phyloP scores from a whole-genome alignment of 23 red algal species.

The Chondrus crispus region DNA sequence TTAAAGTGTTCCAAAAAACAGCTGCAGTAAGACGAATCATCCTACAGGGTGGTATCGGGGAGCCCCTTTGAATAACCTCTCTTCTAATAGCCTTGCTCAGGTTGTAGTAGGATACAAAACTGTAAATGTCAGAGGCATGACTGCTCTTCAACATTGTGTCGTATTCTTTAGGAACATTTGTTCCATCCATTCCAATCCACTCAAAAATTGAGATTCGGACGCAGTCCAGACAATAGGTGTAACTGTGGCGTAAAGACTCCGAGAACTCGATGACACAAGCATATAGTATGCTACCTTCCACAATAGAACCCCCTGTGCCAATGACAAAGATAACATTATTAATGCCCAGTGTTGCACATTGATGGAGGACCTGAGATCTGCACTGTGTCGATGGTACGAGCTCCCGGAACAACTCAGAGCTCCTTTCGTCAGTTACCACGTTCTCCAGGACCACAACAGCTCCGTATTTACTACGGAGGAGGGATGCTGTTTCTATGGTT shows the following conservation, averaged over 20 bases:
- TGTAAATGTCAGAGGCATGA: neutral
- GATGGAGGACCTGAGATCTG: neutral
- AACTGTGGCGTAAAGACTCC: neutral
- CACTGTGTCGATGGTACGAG: neutral
- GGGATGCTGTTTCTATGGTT: neutral
- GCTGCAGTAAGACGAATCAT: neutral
- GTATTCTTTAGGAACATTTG: neutral
- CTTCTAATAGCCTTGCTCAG: neutral
- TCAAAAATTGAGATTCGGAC: neutral
- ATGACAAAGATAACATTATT: constrained; percentile 16
- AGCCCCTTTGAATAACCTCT: neutral
- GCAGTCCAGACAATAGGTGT: neutral
- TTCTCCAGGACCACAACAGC: neutral
- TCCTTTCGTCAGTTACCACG: neutral
- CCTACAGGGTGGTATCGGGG: neutral
- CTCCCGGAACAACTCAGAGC: neutral
- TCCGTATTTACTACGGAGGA: neutral
- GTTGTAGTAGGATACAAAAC: neutral
- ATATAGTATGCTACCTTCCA: neutral
- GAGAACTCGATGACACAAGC: neutral
- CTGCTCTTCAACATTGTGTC: constrained; percentile 7
- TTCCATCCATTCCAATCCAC: constrained; percentile 1
- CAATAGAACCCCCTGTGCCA: neutral
- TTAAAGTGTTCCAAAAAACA: neutral
- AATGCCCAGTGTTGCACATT: neutral